Evolutionary conservation across 176 grass and related monocot species (phyloP).

Genomic region (Aegilops bicornis): DNA sequence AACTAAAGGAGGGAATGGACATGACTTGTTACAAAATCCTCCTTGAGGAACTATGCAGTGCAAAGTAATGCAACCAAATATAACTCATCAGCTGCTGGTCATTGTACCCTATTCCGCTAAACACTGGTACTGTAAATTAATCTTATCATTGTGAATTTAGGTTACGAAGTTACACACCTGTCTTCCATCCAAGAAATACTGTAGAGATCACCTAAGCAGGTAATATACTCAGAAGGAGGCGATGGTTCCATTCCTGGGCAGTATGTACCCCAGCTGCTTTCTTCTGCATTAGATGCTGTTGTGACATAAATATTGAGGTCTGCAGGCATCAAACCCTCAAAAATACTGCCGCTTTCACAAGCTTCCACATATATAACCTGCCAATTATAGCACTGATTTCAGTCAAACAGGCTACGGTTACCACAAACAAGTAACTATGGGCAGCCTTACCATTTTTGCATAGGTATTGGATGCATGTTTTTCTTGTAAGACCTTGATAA

Average conservation of each 20-base stretch:
- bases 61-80: not conserved
- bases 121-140: not conserved
- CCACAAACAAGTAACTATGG: not conserved
- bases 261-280: constrained; percentile 94
- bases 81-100: not conserved
- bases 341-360: constrained; percentile 96
- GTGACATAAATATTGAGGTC: constrained; percentile 86
- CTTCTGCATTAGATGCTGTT: constrained; percentile 75
- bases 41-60: not conserved
- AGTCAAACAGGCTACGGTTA: not conserved
- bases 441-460: constrained; percentile 61
- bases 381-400: constrained; percentile 15
- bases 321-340: constrained; percentile 74
- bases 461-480: constrained; percentile 61
- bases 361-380: constrained; percentile 97
- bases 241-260: constrained; percentile 86
- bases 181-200: constrained; percentile 99
- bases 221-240: constrained; percentile 76
- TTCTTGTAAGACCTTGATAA: constrained; percentile 56
- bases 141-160: not conserved
- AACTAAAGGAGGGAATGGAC: not conserved
- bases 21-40: not conserved
- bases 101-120: not conserved
- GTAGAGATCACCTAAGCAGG: constrained; percentile 90
- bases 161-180: constrained; percentile 41